phyloP scores from a whole-genome alignment of 2,329 filamentous ascomycete genomes.

The Thermomyces lanuginosus region DNA sequence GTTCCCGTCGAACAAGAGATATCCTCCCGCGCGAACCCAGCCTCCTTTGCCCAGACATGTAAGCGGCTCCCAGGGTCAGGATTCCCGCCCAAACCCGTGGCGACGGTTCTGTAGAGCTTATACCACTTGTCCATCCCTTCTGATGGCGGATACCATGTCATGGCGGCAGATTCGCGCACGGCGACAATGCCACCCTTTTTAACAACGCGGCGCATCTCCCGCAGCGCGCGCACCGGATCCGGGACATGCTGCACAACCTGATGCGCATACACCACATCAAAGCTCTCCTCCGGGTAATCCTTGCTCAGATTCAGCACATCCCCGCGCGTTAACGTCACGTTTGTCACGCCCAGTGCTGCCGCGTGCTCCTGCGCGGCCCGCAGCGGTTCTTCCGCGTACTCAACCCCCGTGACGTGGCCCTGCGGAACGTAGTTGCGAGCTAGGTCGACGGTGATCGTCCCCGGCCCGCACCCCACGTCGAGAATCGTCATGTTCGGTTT shows the following conservation, averaged over 20 bases:
- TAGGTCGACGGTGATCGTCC: constrained; percentile 28
- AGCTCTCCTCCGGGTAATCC: constrained; percentile 29
- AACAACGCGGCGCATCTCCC: constrained; percentile 39
- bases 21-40: constrained; percentile 10
- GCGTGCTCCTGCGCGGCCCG: constrained; percentile 13
- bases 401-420: constrained; percentile 25
- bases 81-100: constrained; percentile 4
- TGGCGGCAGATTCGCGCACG: constrained; percentile 23
- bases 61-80: constrained; percentile 9
- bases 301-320: constrained; percentile 27
- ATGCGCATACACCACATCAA: constrained; percentile 45
- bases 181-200: constrained; percentile 40
- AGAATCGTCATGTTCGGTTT: constrained; percentile 22
- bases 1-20: constrained; percentile 7
- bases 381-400: constrained; percentile 17
- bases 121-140: constrained; percentile 13
- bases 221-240: constrained; percentile 34
- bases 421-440: constrained; percentile 19
- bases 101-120: constrained; percentile 10
- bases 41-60: constrained; percentile 12
- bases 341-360: constrained; percentile 18
- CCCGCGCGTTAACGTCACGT: constrained; percentile 21
- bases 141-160: constrained; percentile 18
- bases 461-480: constrained; percentile 32
- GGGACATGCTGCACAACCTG: constrained; percentile 43